These are phyloP conservation scores for Cyclotella baltica DNA, from an alignment of 108 stramenopile species.

Conservation along the genomic window DNA sequence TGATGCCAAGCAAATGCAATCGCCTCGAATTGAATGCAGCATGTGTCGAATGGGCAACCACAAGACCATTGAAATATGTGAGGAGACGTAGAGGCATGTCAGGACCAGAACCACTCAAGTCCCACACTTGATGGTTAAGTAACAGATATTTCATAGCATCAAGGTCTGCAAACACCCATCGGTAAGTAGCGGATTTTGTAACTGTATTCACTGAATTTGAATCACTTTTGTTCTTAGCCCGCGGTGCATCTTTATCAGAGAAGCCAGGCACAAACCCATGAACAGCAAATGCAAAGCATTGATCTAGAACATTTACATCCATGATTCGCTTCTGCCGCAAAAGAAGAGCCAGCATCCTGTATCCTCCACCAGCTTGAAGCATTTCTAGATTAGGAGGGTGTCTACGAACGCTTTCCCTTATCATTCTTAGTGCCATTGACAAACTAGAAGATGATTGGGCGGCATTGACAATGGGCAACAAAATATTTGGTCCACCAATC, in stretches of 20 bases:
- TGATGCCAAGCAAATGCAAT: constrained; percentile 83
- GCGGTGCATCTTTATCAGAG: constrained; percentile 48
- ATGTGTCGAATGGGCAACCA: constrained; percentile 77
- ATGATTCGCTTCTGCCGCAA: constrained; percentile 81
- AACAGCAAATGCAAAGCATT: constrained; percentile 88
- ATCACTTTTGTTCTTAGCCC: constrained; percentile 41
- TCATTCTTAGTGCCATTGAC: constrained; percentile 72
- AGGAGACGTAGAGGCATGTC: constrained; percentile 79
- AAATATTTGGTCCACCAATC: constrained; percentile 84
- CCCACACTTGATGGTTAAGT: constrained; percentile 93
- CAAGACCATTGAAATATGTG: constrained; percentile 80
- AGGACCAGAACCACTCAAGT: constrained; percentile 72
- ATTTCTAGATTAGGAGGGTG: constrained; percentile 87
- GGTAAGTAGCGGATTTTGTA: constrained; percentile 56
- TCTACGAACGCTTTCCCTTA: constrained; percentile 72
- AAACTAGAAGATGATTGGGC: constrained; percentile 69
- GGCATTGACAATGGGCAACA: constrained; percentile 82
- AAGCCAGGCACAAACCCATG: constrained; percentile 76
- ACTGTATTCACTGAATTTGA: constrained; percentile 20
- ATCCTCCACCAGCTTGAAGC: constrained; percentile 87
- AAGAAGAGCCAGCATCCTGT: constrained; percentile 79
- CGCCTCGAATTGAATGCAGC: constrained; percentile 90
- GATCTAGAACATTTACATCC: constrained; percentile 78
- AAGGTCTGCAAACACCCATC: constrained; percentile 88
- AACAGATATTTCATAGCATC: constrained; percentile 93